Evolutionary conservation across 1,284 basidiomycete genomes (phyloP).

Genomic region (Ganoderma meredithae): DNA sequence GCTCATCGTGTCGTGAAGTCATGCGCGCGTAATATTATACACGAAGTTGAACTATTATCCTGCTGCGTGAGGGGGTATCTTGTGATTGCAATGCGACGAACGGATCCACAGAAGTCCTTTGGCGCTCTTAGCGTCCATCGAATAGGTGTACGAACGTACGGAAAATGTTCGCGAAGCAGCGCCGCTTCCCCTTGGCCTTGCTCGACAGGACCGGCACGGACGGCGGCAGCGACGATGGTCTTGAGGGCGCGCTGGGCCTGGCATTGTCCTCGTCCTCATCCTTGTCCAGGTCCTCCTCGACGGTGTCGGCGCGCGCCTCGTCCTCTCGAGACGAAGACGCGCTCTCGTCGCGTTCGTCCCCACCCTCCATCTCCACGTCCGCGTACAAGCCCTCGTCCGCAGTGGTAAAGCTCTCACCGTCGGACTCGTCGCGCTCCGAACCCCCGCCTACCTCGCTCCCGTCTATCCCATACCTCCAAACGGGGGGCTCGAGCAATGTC

Average conservation of each 20-base stretch:
- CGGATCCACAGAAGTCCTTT: not conserved
- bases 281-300: not conserved
- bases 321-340: not conserved
- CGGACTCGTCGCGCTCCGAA: not conserved
- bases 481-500: not conserved
- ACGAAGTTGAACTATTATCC: not conserved
- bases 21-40: conserved; percentile 3
- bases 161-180: conserved; percentile 10
- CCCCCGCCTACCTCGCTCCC: not conserved
- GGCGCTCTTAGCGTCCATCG: not conserved
- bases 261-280: not conserved
- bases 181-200: conserved; percentile 12
- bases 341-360: not conserved
- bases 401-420: conserved; percentile 11
- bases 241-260: not conserved
- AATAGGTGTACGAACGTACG: conserved; percentile 13
- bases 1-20: not conserved
- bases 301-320: not conserved
- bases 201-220: not conserved
- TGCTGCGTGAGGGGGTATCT: not conserved
- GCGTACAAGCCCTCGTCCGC: not conserved
- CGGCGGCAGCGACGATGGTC: not conserved
- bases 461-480: not conserved
- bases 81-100: not conserved
- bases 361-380: not conserved